Percentiles rank a stretch among this genome's conserved stretches.
Conservation (phyloP, 2,329 filamentous ascomycete genomes). For the Aspergillus sclerotialis region DNA sequence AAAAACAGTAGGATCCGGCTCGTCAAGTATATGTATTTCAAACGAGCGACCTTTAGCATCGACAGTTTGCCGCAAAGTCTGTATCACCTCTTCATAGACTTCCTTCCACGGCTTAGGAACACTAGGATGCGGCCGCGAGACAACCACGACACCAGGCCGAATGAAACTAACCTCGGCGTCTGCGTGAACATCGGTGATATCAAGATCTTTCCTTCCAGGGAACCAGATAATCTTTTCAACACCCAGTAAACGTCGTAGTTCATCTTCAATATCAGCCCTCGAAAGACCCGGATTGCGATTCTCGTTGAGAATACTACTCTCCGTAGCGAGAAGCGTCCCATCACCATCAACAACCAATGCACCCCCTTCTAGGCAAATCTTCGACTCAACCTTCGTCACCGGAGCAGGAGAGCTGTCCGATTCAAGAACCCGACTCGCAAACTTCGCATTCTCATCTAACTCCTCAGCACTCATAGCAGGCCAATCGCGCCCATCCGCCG, state of each 20-base stretch:
- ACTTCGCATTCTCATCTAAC: slow-evolving; percentile 9
- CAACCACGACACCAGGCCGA: slow-evolving; percentile 16
- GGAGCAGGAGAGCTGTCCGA: slow-evolving; percentile 7
- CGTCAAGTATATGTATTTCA: slow-evolving; percentile 15
- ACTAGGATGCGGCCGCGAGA: slow-evolving; percentile 11
- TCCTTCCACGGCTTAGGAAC: slow-evolving; percentile 10
- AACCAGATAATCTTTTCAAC: slow-evolving; percentile 23
- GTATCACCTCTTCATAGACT: slow-evolving; percentile 12
- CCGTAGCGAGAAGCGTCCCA: slow-evolving; percentile 21
- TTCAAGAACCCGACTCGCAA: slow-evolving; percentile 11
- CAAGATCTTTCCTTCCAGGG: slow-evolving; percentile 15
- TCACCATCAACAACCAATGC: slow-evolving; percentile 22
- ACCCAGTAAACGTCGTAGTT: slow-evolving; percentile 16
- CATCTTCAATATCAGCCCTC: slow-evolving; percentile 15
- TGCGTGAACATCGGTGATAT: slow-evolving; percentile 24
- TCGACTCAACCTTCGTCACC: slow-evolving; percentile 9
- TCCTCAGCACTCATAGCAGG: slow-evolving; percentile 8
- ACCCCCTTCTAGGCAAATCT: slow-evolving; percentile 19
- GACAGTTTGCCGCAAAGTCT: slow-evolving; percentile 9
- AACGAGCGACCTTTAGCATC: slow-evolving; percentile 18
- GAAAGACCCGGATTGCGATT: slow-evolving; percentile 17
- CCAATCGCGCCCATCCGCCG: slow-evolving; percentile 9
- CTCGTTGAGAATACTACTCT: slow-evolving; percentile 22
- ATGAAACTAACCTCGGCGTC: slow-evolving; percentile 21
- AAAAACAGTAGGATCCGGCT: slow-evolving; percentile 12